These are phyloP conservation scores for Botryotinia convoluta DNA, from an alignment of 2,329 filamentous ascomycete genomes.

Conservation along the genomic window DNA sequence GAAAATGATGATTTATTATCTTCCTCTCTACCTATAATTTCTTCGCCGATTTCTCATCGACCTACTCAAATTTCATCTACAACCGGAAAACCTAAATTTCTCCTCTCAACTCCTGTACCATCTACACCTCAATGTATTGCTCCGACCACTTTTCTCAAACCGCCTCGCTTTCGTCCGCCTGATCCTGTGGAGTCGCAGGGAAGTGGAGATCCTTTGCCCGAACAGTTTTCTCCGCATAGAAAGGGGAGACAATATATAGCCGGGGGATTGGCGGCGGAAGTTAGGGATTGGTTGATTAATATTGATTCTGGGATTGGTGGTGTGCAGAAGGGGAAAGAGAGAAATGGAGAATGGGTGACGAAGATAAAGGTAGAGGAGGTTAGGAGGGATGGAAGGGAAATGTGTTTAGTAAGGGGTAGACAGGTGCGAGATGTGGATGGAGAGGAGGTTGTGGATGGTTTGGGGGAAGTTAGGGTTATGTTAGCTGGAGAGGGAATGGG, in stretches of 20 bases:
- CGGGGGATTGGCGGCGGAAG: slow-evolving; percentile 48
- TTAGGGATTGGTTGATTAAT: slow-evolving; percentile 52
- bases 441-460: slow-evolving; percentile 26
- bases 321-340: slow-evolving; percentile 13
- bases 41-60: slow-evolving; percentile 30
- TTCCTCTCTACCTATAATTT: slow-evolving; percentile 30
- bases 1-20: slow-evolving; percentile 22
- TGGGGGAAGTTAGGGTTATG: slow-evolving; percentile 30
- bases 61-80: slow-evolving; percentile 26
- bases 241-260: slow-evolving; percentile 49
- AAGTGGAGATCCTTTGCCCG: slow-evolving; percentile 43
- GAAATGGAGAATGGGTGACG: slow-evolving; percentile 33
- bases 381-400: slow-evolving; percentile 30
- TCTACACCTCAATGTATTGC: slow-evolving; percentile 25
- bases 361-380: slow-evolving; percentile 36
- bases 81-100: slow-evolving; percentile 35
- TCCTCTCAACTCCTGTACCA: slow-evolving; percentile 30
- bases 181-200: slow-evolving; percentile 27
- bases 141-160: slow-evolving; percentile 34
- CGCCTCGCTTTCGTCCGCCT: slow-evolving; percentile 37
- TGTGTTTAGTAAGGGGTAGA: slow-evolving; percentile 35
- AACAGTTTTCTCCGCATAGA: slow-evolving; percentile 53
- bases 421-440: slow-evolving; percentile 23
- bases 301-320: slow-evolving; percentile 28
- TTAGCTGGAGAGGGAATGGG: slow-evolving; percentile 36